A percentile compares a stretch with the other conserved stretches of the same genome.
These are phyloP conservation scores for Pseudocercospora macadamiae DNA, from an alignment of 2,329 filamentous ascomycete species.

Conservation along the genomic window DNA sequence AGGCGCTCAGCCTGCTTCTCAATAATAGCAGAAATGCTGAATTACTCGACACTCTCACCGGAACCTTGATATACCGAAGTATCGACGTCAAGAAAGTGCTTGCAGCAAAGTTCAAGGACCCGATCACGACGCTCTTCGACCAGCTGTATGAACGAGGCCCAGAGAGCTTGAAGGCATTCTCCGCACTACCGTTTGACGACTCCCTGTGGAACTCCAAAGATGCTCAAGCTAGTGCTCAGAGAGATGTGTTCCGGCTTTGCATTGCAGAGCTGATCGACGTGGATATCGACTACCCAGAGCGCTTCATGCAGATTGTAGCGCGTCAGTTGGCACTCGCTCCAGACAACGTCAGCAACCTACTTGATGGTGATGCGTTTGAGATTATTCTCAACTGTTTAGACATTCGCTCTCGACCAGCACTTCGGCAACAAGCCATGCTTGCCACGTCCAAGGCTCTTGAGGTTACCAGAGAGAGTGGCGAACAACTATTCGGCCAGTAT, in stretches of 20 bases:
- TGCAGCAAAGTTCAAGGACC: slow-evolving; percentile 41
- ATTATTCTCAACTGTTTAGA: slow-evolving; percentile 86
- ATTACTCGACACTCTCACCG: slow-evolving; percentile 45
- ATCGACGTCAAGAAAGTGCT: slow-evolving; percentile 45
- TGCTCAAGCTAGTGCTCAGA: slow-evolving; percentile 49
- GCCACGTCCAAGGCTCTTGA: slow-evolving; percentile 83
- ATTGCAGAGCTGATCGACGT: slow-evolving; percentile 90
- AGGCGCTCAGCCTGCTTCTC: slow-evolving; percentile 48
- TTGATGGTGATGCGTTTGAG: slow-evolving; percentile 77
- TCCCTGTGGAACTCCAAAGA: slow-evolving; percentile 46
- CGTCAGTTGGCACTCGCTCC: slow-evolving; percentile 59
- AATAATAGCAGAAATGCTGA: slow-evolving; percentile 38
- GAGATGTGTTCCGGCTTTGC: slow-evolving; percentile 72
- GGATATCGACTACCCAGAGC: slow-evolving; percentile 71
- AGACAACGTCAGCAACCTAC: slow-evolving; percentile 64
- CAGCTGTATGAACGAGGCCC: slow-evolving; percentile 50
- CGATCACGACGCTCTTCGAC: slow-evolving; percentile 48
- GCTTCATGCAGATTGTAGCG: slow-evolving; percentile 63
- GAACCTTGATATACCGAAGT: slow-evolving; percentile 34
- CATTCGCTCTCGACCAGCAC: slow-evolving; percentile 71
- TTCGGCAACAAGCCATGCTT: slow-evolving; percentile 80
- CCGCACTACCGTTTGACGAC: slow-evolving; percentile 47
- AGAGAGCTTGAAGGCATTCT: slow-evolving; percentile 49
- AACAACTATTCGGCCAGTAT: slow-evolving; percentile 67
- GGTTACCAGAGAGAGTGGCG: slow-evolving; percentile 70